These are phyloP conservation scores for Gossypium davidsonii DNA, from an alignment of 441 rosid species.

Conservation along the genomic window DNA sequence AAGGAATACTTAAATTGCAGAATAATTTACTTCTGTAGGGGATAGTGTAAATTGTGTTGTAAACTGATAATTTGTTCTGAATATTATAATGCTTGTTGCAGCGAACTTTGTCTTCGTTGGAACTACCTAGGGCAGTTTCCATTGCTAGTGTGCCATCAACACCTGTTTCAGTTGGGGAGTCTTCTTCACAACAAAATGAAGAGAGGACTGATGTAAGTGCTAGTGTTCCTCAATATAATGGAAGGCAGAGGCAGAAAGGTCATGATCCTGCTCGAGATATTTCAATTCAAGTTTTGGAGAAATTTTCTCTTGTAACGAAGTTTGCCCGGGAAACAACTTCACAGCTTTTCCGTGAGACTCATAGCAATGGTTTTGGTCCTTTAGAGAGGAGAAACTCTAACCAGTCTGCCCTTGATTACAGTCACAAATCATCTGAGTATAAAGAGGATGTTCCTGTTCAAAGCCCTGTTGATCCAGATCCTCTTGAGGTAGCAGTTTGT, in stretches of 20 bases:
- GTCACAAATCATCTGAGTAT: conserved; percentile 35
- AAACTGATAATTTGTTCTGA: background rate
- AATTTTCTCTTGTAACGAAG: conserved; percentile 90
- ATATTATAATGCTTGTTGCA: conserved; percentile 29
- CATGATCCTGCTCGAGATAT: conserved; percentile 89
- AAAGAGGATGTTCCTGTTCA: conserved; percentile 38
- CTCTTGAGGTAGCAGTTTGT: conserved; percentile 60
- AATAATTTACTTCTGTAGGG: background rate
- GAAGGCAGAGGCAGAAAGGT: conserved; percentile 54
- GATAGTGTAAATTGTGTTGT: background rate
- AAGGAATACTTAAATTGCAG: background rate
- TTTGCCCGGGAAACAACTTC: conserved; percentile 94
- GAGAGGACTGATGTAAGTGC: conserved; percentile 35
- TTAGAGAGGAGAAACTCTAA: conserved; percentile 49
- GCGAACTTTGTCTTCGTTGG: conserved; percentile 91
- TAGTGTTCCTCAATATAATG: conserved; percentile 39
- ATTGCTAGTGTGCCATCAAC: conserved; percentile 50
- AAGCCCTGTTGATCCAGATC: conserved; percentile 67
- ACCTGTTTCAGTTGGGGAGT: conserved; percentile 37
- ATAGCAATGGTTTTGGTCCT: conserved; percentile 55
- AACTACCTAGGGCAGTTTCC: conserved; percentile 78
- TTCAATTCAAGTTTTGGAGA: conserved; percentile 84
- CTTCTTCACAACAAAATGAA: conserved; percentile 39
- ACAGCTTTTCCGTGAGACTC: conserved; percentile 75
- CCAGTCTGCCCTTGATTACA: conserved; percentile 36